Evolutionary conservation across 495 filamentous ascomycete genomes (phyloP).

Genomic region (Penicillium diatomitis): DNA sequence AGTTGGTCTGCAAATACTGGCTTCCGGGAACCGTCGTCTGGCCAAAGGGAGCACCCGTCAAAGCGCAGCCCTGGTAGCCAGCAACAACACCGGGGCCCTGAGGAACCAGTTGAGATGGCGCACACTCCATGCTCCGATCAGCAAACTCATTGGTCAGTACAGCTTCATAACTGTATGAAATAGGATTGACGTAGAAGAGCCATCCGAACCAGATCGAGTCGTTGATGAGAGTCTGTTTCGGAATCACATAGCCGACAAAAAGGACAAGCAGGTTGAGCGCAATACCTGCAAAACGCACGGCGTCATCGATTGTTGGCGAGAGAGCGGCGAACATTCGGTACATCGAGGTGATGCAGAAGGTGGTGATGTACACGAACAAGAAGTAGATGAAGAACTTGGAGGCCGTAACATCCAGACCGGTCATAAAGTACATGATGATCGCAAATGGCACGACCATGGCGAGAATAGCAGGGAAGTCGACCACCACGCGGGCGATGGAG

Average conservation of each 20-base stretch:
- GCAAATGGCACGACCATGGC: constrained; percentile 55
- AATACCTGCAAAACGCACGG: constrained; percentile 61
- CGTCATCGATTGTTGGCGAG: constrained; percentile 63
- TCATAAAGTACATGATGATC: constrained; percentile 62
- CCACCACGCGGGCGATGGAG: constrained; percentile 54
- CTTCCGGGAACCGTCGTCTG: constrained; percentile 43
- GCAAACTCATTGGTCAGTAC: constrained; percentile 64
- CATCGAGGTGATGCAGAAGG: constrained; percentile 57
- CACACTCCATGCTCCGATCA: constrained; percentile 49
- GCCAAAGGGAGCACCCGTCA: constrained; percentile 45
- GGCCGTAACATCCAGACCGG: constrained; percentile 50
- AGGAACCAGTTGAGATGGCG: constrained; percentile 45
- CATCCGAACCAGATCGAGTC: constrained; percentile 72
- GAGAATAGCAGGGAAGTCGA: constrained; percentile 59
- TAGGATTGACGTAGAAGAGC: constrained; percentile 66
- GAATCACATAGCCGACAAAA: constrained; percentile 76
- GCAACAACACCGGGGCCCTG: constrained; percentile 42
- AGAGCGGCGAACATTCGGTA: constrained; percentile 72
- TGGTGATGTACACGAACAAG: constrained; percentile 60
- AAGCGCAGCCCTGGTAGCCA: constrained; percentile 51
- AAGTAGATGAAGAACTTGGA: constrained; percentile 69
- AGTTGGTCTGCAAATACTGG: constrained; percentile 47
- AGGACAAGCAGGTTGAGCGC: constrained; percentile 60
- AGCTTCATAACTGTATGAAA: constrained; percentile 66
- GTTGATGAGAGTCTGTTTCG: constrained; percentile 50